phyloP scores from a whole-genome alignment of 1,284 basidiomycete genomes.

The Erythrobasidium hasegawianum region DNA sequence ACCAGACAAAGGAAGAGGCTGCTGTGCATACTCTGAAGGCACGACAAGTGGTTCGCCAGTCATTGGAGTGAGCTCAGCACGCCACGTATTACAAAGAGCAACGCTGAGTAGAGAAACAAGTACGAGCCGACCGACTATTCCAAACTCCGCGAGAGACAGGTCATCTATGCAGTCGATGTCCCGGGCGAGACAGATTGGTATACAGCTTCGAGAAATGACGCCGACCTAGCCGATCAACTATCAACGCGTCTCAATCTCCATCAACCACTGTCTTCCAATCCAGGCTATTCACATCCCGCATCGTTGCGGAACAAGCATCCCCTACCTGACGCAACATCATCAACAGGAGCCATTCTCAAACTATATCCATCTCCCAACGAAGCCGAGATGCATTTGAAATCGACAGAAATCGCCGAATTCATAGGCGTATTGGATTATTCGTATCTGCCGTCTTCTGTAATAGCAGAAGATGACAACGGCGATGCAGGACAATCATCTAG shows the following conservation, averaged over 20 bases:
- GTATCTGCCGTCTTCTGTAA: conserved; percentile 4
- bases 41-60: conserved; percentile 24
- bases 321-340: conserved; percentile 33
- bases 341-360: conserved; percentile 41
- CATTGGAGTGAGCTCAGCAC: conserved; percentile 17
- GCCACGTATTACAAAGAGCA: no score
- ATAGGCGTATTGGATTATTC: conserved; percentile 41
- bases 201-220: neutral
- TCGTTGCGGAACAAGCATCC: conserved; percentile 39
- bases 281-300: neutral
- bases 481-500: conserved; percentile 3
- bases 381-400: conserved; percentile 16
- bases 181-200: conserved; percentile 48
- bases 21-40: conserved; percentile 32
- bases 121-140: conserved; percentile 41
- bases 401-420: conserved; percentile 43
- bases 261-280: no score
- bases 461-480: conserved; percentile 15
- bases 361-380: conserved; percentile 24
- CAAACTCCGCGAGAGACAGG: conserved; percentile 46
- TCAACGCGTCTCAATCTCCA: neutral
- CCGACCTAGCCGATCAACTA: neutral
- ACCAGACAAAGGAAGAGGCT: conserved; percentile 19
- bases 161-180: conserved; percentile 47
- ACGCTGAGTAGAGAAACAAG: no score